Evolutionary conservation across 1,284 basidiomycete genomes (phyloP).

Genomic region (Puccinia hordei): DNA sequence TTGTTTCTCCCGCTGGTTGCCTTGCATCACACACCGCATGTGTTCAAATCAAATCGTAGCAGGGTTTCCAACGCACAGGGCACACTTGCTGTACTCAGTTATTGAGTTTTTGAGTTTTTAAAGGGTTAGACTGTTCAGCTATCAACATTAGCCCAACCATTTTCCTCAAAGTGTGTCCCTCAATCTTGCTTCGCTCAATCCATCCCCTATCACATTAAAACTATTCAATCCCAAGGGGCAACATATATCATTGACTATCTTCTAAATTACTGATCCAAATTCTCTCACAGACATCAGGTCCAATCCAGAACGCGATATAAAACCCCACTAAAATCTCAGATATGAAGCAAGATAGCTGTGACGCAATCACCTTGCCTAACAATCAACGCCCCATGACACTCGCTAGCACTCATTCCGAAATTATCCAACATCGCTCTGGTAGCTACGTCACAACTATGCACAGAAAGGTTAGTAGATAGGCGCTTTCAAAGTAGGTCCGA

Average conservation of each 20-base stretch:
- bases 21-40: background rate
- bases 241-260: background rate
- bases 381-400: background rate
- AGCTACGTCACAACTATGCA: background rate
- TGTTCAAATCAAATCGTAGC: background rate
- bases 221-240: background rate
- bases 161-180: background rate
- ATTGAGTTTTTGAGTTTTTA: background rate
- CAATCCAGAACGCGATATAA: background rate
- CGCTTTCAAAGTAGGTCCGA: no score
- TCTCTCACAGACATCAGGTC: background rate
- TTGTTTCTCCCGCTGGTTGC: background rate
- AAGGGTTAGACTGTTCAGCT: background rate
- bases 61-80: background rate
- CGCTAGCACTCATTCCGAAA: conserved; percentile 12
- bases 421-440: background rate
- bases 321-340: background rate
- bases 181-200: no score
- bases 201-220: background rate
- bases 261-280: background rate
- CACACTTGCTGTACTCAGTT: background rate
- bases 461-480: conserved; percentile 1
- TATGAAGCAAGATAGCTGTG: conserved; percentile 5
- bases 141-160: background rate
- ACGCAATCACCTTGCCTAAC: conserved; percentile 18